Evolutionary conservation across 192 early-diverging fungal genomes (phyloP).

Genomic region (Coemansia sp.): DNA sequence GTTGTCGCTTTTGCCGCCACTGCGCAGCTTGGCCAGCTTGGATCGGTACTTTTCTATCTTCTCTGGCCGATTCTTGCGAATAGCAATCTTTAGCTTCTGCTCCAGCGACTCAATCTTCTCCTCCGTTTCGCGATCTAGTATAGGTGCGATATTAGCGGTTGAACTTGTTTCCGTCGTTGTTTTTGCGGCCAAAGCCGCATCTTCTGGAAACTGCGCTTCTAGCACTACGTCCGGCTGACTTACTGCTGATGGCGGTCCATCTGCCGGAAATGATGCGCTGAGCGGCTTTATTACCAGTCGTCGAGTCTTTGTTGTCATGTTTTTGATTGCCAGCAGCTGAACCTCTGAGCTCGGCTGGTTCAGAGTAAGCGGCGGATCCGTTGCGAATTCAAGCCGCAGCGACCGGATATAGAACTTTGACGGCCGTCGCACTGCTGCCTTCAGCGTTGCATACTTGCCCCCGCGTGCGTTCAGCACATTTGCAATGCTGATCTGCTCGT

Average conservation of each 20-base stretch:
- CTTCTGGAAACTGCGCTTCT: conserved; percentile 29
- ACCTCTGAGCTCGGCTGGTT: conserved; percentile 54
- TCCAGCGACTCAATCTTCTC: conserved; percentile 95
- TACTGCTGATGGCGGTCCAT: background rate
- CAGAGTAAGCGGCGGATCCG: conserved; percentile 45
- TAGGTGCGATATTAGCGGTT: background rate
- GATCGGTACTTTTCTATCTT: conserved; percentile 81
- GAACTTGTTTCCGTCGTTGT: too few relatives aligned
- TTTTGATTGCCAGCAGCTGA: conserved; percentile 72
- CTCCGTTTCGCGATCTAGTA: conserved; percentile 62
- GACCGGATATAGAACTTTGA: conserved; percentile 83
- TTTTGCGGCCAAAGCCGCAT: conserved; percentile 5
- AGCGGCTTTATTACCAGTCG: conserved; percentile 56
- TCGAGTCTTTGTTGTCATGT: conserved; percentile 78
- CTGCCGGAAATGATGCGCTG: background rate
- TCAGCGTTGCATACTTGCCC: conserved; percentile 75
- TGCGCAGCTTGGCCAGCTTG: conserved; percentile 70
- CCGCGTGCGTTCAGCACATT: conserved; percentile 86
- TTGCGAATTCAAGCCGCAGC: conserved; percentile 71
- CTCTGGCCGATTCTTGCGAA: conserved; percentile 79
- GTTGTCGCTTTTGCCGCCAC: conserved; percentile 2
- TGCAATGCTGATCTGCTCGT: conserved; percentile 81
- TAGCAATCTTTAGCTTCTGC: conserved; percentile 97
- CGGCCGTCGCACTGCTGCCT: conserved; percentile 86
- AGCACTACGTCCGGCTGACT: conserved; percentile 10